Percentiles rank a stretch among this genome's conserved stretches.
These are phyloP conservation scores for Pulveroboletus sp. DNA, from an alignment of 768 basidiomycete genomes.

Conservation along the genomic window DNA sequence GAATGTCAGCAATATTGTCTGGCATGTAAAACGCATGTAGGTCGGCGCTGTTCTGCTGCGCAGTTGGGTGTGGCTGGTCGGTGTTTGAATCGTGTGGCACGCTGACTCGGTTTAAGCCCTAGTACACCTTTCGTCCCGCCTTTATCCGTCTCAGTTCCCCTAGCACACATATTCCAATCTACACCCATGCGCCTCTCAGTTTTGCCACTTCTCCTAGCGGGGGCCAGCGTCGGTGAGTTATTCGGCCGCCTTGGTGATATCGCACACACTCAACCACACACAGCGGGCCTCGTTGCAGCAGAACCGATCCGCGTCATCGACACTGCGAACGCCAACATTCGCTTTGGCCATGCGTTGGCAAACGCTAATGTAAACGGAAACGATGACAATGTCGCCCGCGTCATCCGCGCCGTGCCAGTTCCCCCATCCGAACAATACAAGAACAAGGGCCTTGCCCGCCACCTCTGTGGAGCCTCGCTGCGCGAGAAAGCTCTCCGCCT, in stretches of 20 bases:
- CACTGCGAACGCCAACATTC: slow-evolving; percentile 32
- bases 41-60: too few species aligned
- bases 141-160: not conserved
- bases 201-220: slow-evolving; percentile 36
- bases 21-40: too few species aligned
- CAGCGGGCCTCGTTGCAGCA: slow-evolving; percentile 40
- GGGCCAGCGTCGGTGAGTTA: slow-evolving; percentile 32
- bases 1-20: too few species aligned
- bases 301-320: slow-evolving; percentile 50
- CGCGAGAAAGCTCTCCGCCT: slow-evolving; percentile 49
- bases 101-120: not conserved
- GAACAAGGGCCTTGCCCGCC: slow-evolving; percentile 14
- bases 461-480: slow-evolving; percentile 35
- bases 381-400: slow-evolving; percentile 23
- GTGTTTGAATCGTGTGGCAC: slow-evolving; percentile 20
- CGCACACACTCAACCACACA: slow-evolving; percentile 4
- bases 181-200: slow-evolving; percentile 37
- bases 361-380: slow-evolving; percentile 30
- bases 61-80: slow-evolving; percentile 7
- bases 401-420: slow-evolving; percentile 11
- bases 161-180: not conserved
- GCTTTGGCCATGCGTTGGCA: slow-evolving; percentile 38
- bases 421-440: slow-evolving; percentile 11
- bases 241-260: not conserved
- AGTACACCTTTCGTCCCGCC: not conserved